A percentile compares a stretch with the other conserved stretches of the same genome.
phyloP scores from a whole-genome alignment of 2,329 filamentous ascomycete species.

The Aspergillus flavus region DNA sequence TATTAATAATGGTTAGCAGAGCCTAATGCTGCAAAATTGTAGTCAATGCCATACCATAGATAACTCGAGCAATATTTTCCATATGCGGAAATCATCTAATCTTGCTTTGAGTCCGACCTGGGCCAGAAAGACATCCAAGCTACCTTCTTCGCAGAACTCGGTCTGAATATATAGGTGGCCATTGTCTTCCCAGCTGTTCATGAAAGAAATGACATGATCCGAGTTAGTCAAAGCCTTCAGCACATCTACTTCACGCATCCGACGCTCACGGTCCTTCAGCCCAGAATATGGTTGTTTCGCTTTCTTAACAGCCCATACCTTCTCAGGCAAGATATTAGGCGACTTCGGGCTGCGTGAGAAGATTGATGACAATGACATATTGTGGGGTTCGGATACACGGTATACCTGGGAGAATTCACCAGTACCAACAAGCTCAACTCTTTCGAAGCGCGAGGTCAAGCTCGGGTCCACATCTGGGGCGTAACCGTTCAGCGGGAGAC shows the following conservation, averaged over 20 bases:
- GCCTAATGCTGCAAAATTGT: neutral
- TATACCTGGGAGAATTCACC: slow-evolving; percentile 96
- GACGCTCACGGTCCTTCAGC: slow-evolving; percentile 75
- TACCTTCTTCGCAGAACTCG: slow-evolving; percentile 94
- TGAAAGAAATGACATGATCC: slow-evolving; percentile 82
- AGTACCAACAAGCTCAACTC: slow-evolving; percentile 76
- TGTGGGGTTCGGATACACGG: slow-evolving; percentile 62
- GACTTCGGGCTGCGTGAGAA: slow-evolving; percentile 53
- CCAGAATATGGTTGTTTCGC: slow-evolving; percentile 79
- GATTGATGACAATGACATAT: slow-evolving; percentile 42
- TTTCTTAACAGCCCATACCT: slow-evolving; percentile 92
- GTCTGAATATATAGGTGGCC: slow-evolving; percentile 94
- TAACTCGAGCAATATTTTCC: slow-evolving; percentile 93
- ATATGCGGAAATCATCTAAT: slow-evolving; percentile 95
- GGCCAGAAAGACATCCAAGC: slow-evolving; percentile 81
- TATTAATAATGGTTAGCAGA: slow-evolving; percentile 41
- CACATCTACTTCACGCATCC: slow-evolving; percentile 80
- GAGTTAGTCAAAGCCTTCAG: slow-evolving; percentile 75
- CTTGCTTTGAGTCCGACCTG: slow-evolving; percentile 80
- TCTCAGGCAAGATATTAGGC: slow-evolving; percentile 56
- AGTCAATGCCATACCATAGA: slow-evolving; percentile 65
- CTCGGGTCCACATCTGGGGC: slow-evolving; percentile 74
- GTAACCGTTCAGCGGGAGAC: slow-evolving; percentile 70
- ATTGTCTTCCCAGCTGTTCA: slow-evolving; percentile 85
- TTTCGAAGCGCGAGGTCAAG: slow-evolving; percentile 75